Evolutionary conservation across 2,329 filamentous ascomycete genomes (phyloP).

Genomic region (Cordyceps cicadae): DNA sequence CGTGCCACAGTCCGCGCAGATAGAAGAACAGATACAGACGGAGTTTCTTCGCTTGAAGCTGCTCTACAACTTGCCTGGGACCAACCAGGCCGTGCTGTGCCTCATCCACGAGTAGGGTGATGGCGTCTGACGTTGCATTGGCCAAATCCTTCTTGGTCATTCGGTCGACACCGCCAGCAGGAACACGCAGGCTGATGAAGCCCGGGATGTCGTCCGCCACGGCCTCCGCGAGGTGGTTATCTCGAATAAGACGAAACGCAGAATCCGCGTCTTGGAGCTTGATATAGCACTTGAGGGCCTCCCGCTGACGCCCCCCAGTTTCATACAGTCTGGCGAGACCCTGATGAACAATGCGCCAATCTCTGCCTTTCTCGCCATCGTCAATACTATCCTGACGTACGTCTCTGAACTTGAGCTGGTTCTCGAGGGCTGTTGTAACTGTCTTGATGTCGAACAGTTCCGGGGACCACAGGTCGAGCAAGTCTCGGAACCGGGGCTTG

Average conservation of each 20-base stretch:
- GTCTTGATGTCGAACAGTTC: slow-evolving; percentile 75
- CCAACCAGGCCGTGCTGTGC: slow-evolving; percentile 80
- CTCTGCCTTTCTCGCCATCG: slow-evolving; percentile 60
- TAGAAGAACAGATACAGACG: slow-evolving; percentile 86
- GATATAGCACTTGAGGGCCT: slow-evolving; percentile 85
- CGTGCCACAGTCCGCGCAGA: slow-evolving; percentile 75
- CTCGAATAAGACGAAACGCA: slow-evolving; percentile 75
- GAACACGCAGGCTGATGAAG: slow-evolving; percentile 80
- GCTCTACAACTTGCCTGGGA: slow-evolving; percentile 67
- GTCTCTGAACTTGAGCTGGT: slow-evolving; percentile 69
- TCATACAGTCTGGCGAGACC: slow-evolving; percentile 78
- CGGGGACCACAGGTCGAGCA: slow-evolving; percentile 76
- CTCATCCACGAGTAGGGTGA: slow-evolving; percentile 81
- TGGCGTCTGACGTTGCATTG: slow-evolving; percentile 71
- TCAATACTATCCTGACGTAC: slow-evolving; percentile 69
- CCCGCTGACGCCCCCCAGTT: slow-evolving; percentile 68
- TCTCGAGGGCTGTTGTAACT: slow-evolving; percentile 71
- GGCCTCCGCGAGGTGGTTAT: slow-evolving; percentile 83
- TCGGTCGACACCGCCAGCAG: slow-evolving; percentile 56
- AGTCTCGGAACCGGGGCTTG: slow-evolving; percentile 63
- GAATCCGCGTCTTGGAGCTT: slow-evolving; percentile 85
- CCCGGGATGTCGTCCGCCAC: slow-evolving; percentile 84
- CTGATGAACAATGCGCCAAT: slow-evolving; percentile 87
- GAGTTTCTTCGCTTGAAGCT: slow-evolving; percentile 61
- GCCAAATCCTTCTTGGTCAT: slow-evolving; percentile 66